These are phyloP conservation scores for Coffea canephora DNA, from an alignment of 257 asterid species.

Conservation along the genomic window DNA sequence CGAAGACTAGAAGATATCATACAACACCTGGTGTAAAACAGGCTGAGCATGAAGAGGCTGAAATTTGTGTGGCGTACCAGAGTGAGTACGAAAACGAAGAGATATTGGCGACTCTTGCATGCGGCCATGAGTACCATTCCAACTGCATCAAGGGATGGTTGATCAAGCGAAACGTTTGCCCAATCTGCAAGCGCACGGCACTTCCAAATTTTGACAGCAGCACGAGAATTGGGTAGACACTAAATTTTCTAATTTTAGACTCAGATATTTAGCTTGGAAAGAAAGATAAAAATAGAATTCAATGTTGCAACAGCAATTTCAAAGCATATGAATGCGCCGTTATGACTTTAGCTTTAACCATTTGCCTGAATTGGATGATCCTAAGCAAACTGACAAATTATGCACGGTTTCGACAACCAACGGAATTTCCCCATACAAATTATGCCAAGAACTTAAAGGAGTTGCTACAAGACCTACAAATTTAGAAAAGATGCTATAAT, in stretches of 20 bases:
- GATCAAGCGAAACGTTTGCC: slow-evolving; percentile 7
- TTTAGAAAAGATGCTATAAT: not conserved
- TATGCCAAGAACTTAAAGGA: not conserved
- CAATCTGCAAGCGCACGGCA: slow-evolving; percentile 12
- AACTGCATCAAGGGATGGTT: slow-evolving; percentile 20
- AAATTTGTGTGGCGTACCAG: slow-evolving; percentile 19
- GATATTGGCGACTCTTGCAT: not conserved
- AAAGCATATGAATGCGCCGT: not conserved
- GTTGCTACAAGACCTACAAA: not conserved
- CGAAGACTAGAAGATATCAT: not conserved
- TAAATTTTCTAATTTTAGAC: not conserved
- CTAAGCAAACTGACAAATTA: not conserved
- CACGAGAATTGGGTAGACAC: not conserved
- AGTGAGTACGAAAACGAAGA: slow-evolving; percentile 7
- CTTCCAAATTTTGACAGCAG: not conserved
- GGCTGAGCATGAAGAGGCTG: not conserved
- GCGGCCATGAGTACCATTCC: slow-evolving; percentile 15
- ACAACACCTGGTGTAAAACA: not conserved
- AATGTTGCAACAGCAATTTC: not conserved
- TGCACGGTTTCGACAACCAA: not conserved
- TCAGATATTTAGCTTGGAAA: not conserved
- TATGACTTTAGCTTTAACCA: not conserved
- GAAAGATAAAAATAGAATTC: not conserved
- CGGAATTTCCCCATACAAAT: not conserved
- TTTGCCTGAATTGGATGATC: not conserved